Base-by-base conservation (phyloP, 148 eudicot species). In the Vaccinium myrtillus region DNA sequence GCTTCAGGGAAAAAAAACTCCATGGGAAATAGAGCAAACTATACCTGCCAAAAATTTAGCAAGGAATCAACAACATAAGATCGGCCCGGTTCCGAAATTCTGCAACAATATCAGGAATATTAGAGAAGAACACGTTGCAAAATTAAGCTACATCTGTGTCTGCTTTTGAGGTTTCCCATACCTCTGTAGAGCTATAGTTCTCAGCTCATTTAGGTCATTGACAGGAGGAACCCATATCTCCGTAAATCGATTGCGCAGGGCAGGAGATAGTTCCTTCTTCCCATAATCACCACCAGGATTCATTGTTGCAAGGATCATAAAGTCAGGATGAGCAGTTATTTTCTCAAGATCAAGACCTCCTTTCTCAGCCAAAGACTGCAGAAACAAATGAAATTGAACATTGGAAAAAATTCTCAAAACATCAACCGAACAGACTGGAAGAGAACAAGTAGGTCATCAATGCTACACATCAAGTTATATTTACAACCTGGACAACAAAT, bases 281-380 rank as follows among this genome's bases (percentile, higher is more conserved):
- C 99, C 99, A 90, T 88, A 95, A 89, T 97, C 99, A 69, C 99
- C 99, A 83, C 99, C 98, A 86, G 99, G 99, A 78, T 97, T 97
- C 99, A 97, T 97, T 85, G 99, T 97, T 76, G 99, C 98, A 71
- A 97, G 96, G 79, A 97, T 91, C 83, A 97, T 95, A 89, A 97
- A 97, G 54, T 93, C 90, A 27, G 90, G 90, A 92, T 95, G 91
- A 71, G 99, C 99, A 58, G 90, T 89, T 32, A 95, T 83, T 53
- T 70, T 94, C 91, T 97, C 98, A 85, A 95, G 87, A 79, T 92
- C 88, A 50, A 92, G 82, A 61, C 98, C 99, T 86, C 99, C 99
- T 90, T 92, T 97, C 91, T 97, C 99, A 78, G 99, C 98, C 92
- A 97, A 91, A 25, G 95, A 89, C 98, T 96, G 91, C 85, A 87